These are phyloP conservation scores for Botrytis byssoidea DNA, from an alignment of 2,329 filamentous ascomycete species.

Conservation along the genomic window DNA sequence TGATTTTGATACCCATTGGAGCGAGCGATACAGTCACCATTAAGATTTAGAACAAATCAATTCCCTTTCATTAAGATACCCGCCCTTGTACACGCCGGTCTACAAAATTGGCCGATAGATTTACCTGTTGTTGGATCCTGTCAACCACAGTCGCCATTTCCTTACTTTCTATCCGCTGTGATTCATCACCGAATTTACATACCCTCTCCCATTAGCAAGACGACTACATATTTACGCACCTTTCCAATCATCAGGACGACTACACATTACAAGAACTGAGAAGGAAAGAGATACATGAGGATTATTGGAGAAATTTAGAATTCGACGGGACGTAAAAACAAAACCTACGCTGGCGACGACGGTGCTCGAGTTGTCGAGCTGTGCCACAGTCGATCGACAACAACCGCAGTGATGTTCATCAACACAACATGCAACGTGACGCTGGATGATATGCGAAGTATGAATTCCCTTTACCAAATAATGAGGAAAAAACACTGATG, in stretches of 20 bases:
- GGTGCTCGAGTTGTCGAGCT: constrained; percentile 15
- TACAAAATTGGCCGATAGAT: background rate
- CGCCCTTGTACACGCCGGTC: constrained; percentile 3
- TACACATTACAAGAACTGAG: background rate
- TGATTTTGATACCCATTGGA: constrained; percentile 16
- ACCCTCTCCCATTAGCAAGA: background rate
- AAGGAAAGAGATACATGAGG: background rate
- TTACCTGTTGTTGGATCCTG: background rate
- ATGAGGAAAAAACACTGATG: constrained; percentile 26
- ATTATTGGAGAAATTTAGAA: too few relatives aligned
- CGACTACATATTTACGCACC: background rate
- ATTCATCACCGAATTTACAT: background rate
- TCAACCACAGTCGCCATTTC: constrained; percentile 3
- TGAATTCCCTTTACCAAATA: constrained; percentile 19
- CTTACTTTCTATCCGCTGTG: background rate
- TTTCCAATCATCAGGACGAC: too few relatives aligned
- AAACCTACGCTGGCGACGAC: constrained; percentile 6
- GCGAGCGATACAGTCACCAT: constrained; percentile 9
- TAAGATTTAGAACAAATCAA: background rate
- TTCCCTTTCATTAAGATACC: constrained; percentile 12
- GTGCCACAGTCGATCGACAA: constrained; percentile 15
- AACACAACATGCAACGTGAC: constrained; percentile 39
- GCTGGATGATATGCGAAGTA: constrained; percentile 42
- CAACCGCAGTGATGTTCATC: constrained; percentile 13
- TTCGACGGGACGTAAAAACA: background rate